Conservation (phyloP, 257 asterid genomes). For the Apocynum venetum region DNA sequence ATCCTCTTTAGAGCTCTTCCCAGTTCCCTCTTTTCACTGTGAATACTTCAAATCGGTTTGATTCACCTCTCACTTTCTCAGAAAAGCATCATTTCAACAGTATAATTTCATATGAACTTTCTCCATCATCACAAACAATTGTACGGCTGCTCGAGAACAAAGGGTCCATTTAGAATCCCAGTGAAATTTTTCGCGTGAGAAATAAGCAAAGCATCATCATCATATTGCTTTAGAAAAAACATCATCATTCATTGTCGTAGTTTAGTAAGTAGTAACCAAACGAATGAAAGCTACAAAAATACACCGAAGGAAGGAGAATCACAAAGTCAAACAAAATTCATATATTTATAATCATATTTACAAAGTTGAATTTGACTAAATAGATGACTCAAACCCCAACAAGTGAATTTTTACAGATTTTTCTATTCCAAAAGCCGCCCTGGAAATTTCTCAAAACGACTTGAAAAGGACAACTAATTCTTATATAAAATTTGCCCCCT, state of each 20-base stretch:
- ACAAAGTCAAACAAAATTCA: background rate
- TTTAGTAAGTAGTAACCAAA: background rate
- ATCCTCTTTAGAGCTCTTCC: no score
- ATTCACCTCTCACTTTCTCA: background rate
- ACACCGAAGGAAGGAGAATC: no score
- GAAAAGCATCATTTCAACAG: background rate
- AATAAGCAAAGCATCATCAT: constrained; percentile 39
- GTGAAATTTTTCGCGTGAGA: constrained; percentile 29
- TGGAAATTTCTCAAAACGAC: constrained; percentile 30
- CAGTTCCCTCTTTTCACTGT: no score
- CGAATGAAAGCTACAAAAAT: background rate
- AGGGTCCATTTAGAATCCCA: background rate
- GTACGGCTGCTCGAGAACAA: background rate
- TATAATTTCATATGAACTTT: background rate
- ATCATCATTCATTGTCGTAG: constrained; percentile 16
- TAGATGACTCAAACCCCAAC: constrained; percentile 30
- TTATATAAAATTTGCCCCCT: constrained; percentile 12
- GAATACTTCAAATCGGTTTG: background rate
- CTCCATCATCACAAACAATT: background rate
- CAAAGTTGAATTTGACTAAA: constrained; percentile 27
- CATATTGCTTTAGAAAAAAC: background rate
- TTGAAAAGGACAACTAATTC: constrained; percentile 29
- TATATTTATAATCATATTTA: constrained; percentile 29
- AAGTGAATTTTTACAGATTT: constrained; percentile 29
- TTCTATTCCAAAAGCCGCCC: constrained; percentile 30